Conservation (phyloP, 1,284 basidiomycete genomes). For the Pulchroboletus neoregius region DNA sequence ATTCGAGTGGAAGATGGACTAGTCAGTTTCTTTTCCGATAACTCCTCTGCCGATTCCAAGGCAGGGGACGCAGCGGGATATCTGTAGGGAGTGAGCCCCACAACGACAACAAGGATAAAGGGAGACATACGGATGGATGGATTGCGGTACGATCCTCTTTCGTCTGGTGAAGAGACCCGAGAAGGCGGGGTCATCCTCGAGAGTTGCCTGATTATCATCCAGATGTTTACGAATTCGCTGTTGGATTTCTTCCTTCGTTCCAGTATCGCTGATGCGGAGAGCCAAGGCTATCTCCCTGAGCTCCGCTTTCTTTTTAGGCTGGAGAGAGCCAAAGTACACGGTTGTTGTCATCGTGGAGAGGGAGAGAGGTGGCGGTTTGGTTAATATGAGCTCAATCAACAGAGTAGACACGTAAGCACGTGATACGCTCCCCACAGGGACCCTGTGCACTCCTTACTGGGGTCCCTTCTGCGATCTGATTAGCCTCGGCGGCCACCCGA, state of each 20-base stretch:
- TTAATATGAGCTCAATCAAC: constrained; percentile 21
- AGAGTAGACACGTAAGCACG: constrained; percentile 30
- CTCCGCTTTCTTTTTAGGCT: constrained; percentile 58
- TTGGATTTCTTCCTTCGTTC: constrained; percentile 59
- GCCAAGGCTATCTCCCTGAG: constrained; percentile 54
- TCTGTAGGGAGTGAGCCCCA: constrained; percentile 19
- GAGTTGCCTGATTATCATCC: constrained; percentile 44
- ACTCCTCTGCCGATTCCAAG: constrained; percentile 14
- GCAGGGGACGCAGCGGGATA: constrained; percentile 16
- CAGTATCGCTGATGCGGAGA: constrained; percentile 46
- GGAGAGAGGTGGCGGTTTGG: constrained; percentile 3
- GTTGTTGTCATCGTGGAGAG: constrained; percentile 23
- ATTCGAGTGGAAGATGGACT: constrained; percentile 26
- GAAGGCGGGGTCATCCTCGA: constrained; percentile 54
- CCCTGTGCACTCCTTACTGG: constrained; percentile 7
- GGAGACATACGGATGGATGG: constrained; percentile 12
- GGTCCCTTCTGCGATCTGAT: background rate
- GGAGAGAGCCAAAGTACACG: constrained; percentile 45
- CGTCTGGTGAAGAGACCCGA: constrained; percentile 48
- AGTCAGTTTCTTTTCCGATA: constrained; percentile 17
- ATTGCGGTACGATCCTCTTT: constrained; percentile 39
- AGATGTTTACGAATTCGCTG: constrained; percentile 55
- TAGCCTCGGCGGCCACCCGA: background rate
- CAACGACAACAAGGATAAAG: background rate
- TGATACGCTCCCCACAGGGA: constrained; percentile 17